Conservation (phyloP, 331 rosid genomes). For the Quercus tomentella region DNA sequence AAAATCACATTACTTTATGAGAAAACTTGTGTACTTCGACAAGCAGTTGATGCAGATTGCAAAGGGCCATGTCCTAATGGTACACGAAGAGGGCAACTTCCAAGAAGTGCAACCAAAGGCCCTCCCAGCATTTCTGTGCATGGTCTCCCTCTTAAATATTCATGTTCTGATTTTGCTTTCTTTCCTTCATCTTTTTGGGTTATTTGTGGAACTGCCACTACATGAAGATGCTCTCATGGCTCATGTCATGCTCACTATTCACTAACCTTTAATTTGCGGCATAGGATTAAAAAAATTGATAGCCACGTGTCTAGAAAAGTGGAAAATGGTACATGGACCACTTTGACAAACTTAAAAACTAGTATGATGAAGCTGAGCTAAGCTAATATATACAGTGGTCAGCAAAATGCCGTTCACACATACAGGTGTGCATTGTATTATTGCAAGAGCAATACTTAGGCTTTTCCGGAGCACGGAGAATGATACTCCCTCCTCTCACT, state of each 20-base stretch:
- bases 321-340: not conserved
- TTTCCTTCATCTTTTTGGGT: not conserved
- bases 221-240: not conserved
- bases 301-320: not conserved
- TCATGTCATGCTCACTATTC: too few species aligned
- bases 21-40: not conserved
- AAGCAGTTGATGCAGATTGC: not conserved
- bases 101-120: not conserved
- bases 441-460: too few species aligned
- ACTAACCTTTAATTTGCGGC: too few species aligned
- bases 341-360: not conserved
- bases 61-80: too few species aligned
- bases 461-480: fast-evolving
- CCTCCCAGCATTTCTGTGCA: not conserved
- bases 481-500: fast-evolving
- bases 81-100: not conserved
- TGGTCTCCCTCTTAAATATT: not conserved
- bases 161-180: not conserved
- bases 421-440: not conserved
- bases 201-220: not conserved
- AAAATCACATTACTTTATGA: not conserved
- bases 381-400: not conserved
- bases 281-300: not conserved
- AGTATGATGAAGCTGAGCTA: too few species aligned
- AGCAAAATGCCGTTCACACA: not conserved